Percentiles rank a stretch among this genome's conserved stretches.
Evolutionary conservation across 208 protist genomes (phyloP).

Genomic region (Acanthamoeba sp.): DNA sequence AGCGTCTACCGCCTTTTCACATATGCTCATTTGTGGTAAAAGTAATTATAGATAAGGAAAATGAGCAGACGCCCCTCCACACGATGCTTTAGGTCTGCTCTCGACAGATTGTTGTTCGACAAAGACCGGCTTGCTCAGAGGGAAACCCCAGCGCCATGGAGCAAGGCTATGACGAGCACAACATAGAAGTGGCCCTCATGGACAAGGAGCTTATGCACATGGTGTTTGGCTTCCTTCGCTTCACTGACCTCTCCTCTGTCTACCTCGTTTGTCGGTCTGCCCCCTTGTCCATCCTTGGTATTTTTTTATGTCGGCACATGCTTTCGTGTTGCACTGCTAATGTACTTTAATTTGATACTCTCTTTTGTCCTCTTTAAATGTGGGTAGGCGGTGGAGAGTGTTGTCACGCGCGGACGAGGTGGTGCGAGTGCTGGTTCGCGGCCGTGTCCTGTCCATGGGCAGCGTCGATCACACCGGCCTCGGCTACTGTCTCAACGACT

Average conservation of each 20-base stretch:
- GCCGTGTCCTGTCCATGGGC: neutral
- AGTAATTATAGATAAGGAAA: too few relatives aligned
- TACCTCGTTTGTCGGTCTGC: neutral
- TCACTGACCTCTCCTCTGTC: neutral
- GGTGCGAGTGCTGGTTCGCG: neutral
- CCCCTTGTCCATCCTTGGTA: neutral
- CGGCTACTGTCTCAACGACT: neutral
- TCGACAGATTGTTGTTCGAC: too few relatives aligned
- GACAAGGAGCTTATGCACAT: constrained; percentile 40
- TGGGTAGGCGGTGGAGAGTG: neutral
- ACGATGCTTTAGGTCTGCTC: too few relatives aligned
- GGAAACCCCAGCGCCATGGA: too few relatives aligned
- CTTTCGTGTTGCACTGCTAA: too few relatives aligned
- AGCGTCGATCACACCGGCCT: neutral
- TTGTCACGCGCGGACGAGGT: neutral
- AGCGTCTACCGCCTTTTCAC: too few relatives aligned
- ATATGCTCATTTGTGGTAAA: too few relatives aligned
- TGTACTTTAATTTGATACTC: neutral
- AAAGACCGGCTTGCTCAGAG: too few relatives aligned
- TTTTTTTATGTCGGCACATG: too few relatives aligned
- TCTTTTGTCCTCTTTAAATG: neutral
- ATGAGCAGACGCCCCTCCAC: too few relatives aligned
- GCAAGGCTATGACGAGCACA: neutral
- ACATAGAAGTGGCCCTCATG: neutral
- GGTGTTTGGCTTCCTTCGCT: neutral